Base-by-base conservation (phyloP, 495 filamentous ascomycete species). In the Tuber brumale region DNA sequence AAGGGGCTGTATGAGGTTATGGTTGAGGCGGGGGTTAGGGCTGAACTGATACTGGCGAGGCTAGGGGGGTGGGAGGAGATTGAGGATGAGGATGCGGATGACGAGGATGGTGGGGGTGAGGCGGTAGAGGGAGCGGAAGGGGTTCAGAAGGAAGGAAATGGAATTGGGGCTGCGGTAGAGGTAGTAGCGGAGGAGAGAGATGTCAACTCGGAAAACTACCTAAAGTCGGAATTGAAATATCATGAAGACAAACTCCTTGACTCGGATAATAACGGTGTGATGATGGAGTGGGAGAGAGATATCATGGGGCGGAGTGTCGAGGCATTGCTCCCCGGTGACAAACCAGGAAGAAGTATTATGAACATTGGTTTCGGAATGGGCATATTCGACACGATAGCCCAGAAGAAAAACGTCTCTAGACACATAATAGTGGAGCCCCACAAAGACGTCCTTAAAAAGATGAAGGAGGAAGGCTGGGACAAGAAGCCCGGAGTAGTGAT, bases 341-440 rank as follows among this genome's bases (percentile, higher is more conserved):
- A 84, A 0, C 74, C 87, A 0, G 91, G 90, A 0, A 87, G 92
- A 73, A 87, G 91, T 10, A 89, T 97, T 3, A 88, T 99, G 21
- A 98, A 99, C 81, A 89, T 99, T 73, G 95, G 95, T 9, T 94
- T 97, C 79, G 95, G 95, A 1, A 95, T 99, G 93, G 95, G 95
- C 23, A 98, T 99, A 70, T 90, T 98, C 48, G 95, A 99, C 80
- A 83, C 83, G n/a, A 90, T 93, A 84, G 92, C 98, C 82, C 91
- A 93, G 73, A 89, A 89, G n/a, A 85, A 84, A 31, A 93, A 94
- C 0, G 82, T 87, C 0, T 82, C 84, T 6, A 94, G 94, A 77
- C 93, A 99, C 84, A 94, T 98, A 79, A 89, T 97, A 82, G 61
- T 80, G 37, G 95, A 98, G 85, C 94, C 96, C 14, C 96, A 99